Conservation (phyloP, 2,329 filamentous ascomycete species). For the Sarocladiaceae sp. region DNA sequence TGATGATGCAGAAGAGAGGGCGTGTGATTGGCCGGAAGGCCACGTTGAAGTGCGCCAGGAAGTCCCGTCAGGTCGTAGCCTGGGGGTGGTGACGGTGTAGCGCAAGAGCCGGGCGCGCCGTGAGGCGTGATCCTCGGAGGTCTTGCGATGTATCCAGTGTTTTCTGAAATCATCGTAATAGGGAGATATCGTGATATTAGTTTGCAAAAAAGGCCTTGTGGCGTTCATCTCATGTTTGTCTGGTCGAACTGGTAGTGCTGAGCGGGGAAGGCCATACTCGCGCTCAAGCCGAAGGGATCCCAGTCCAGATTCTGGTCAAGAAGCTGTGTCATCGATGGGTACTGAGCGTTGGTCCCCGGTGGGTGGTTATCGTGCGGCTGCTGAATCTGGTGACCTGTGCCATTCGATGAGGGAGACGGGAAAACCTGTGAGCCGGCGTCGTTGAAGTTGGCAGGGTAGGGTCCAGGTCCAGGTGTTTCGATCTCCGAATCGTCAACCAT, state of each 20-base stretch:
- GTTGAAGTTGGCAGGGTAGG: conserved; percentile 55
- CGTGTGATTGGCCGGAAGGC: too few species aligned
- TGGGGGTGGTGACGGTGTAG: too few species aligned
- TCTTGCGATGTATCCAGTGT: too few species aligned
- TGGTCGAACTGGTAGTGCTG: conserved; percentile 72
- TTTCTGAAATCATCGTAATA: too few species aligned
- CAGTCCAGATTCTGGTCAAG: conserved; percentile 81
- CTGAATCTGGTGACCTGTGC: conserved; percentile 12
- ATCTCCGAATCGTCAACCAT: conserved; percentile 79
- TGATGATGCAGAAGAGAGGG: too few species aligned
- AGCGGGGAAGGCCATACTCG: conserved; percentile 90
- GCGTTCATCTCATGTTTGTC: conserved; percentile 41
- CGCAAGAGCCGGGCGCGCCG: too few species aligned
- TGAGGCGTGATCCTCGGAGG: neutral
- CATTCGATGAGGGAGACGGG: conserved; percentile 30
- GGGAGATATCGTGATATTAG: too few species aligned
- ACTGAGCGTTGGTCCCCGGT: conserved; percentile 27
- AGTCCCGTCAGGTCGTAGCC: neutral
- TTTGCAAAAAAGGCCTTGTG: too few species aligned
- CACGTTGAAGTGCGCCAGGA: conserved; percentile 1
- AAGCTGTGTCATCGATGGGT: conserved; percentile 57
- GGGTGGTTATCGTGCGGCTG: conserved; percentile 27
- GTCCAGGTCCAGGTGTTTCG: conserved; percentile 61
- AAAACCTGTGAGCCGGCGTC: conserved; percentile 35
- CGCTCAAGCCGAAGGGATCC: conserved; percentile 87